These are phyloP conservation scores for Solanum hybrid DNA, from an alignment of 305 asterid genomes.

Conservation along the genomic window DNA sequence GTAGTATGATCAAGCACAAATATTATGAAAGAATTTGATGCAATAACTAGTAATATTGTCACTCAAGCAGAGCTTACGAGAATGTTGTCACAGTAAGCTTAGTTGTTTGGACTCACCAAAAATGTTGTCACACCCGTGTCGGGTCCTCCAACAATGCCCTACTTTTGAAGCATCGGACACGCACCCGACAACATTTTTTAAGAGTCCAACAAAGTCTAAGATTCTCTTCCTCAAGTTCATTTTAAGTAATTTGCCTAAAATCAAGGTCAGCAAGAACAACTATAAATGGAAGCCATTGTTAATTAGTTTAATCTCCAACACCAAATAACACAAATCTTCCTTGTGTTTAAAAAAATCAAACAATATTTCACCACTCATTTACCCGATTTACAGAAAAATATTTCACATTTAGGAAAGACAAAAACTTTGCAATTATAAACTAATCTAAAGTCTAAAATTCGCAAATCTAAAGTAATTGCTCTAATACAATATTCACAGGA, in stretches of 20 bases:
- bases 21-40: not conserved
- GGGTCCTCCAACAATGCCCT: not conserved
- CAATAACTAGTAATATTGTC: not conserved
- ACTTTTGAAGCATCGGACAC: not conserved
- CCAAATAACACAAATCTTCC: not conserved
- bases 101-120: not conserved
- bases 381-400: not conserved
- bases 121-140: not conserved
- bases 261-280: not conserved
- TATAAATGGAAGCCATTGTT: not conserved
- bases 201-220: not conserved
- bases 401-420: not conserved
- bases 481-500: no score
- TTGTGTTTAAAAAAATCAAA: not conserved
- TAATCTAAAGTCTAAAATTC: not conserved
- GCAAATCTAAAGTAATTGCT: not conserved
- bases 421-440: not conserved
- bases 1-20: not conserved
- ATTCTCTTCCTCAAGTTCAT: not conserved
- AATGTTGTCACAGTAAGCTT: not conserved
- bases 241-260: not conserved
- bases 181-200: no score
- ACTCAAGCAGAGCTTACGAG: not conserved
- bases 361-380: not conserved
- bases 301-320: not conserved